Conservation (phyloP, 2,329 filamentous ascomycete genomes). For the Aureobasidium mangrovei region DNA sequence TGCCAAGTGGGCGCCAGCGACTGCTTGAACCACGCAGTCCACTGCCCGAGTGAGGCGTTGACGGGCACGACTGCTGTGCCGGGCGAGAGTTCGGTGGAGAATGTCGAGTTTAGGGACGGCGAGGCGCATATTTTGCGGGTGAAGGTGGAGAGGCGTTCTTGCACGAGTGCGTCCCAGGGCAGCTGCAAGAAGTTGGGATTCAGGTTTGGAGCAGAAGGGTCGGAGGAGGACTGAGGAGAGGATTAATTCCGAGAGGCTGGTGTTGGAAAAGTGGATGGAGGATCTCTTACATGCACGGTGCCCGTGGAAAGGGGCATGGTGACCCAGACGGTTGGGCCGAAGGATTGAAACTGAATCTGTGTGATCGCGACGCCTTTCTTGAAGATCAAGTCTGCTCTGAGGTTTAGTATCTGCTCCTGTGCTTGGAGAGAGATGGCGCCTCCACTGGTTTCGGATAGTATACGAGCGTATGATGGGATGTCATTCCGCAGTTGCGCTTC, state of each 20-base stretch:
- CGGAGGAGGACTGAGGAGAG: conserved; percentile 19
- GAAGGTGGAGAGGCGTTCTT: conserved; percentile 24
- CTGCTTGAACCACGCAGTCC: neutral
- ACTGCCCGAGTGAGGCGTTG: conserved; percentile 15
- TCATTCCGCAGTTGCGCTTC: conserved; percentile 20
- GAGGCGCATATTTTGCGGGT: conserved; percentile 20
- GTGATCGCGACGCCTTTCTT: conserved; percentile 35
- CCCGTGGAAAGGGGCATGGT: conserved; percentile 29
- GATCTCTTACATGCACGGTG: conserved; percentile 20
- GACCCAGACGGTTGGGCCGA: conserved; percentile 28
- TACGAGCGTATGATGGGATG: conserved; percentile 23
- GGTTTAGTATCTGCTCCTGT: conserved; percentile 34
- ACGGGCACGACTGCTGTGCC: conserved; percentile 2
- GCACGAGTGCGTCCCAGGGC: conserved; percentile 26
- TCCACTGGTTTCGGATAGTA: conserved; percentile 17
- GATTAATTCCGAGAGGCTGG: neutral
- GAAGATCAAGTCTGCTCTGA: conserved; percentile 44
- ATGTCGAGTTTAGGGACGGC: conserved; percentile 15
- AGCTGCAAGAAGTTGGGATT: conserved; percentile 34
- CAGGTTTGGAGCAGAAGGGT: conserved; percentile 28
- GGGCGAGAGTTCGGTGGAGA: conserved; percentile 23
- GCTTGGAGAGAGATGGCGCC: conserved; percentile 18
- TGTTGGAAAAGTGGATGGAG: too few relatives aligned
- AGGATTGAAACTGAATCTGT: conserved; percentile 35
- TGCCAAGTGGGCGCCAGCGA: neutral